Conservation (phyloP, 1,284 basidiomycete genomes). For the Wallemia hederae region DNA sequence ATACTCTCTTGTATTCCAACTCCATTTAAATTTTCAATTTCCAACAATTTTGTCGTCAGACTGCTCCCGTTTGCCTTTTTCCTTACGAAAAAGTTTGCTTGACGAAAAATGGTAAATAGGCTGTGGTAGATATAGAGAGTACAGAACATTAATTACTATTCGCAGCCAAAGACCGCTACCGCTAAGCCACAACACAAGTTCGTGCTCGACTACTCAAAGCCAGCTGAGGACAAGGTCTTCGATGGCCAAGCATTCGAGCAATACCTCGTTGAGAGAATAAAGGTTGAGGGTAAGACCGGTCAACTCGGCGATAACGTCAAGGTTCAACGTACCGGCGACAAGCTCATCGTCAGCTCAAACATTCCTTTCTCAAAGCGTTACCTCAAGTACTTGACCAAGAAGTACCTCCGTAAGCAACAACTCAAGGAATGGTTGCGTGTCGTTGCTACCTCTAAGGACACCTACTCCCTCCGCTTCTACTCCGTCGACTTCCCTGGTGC, state of each 20-base stretch:
- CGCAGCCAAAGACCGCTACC: constrained; percentile 30
- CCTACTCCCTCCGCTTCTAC: constrained; percentile 73
- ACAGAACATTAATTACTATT: constrained; percentile 9
- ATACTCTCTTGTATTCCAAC: not conserved
- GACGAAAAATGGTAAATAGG: not conserved
- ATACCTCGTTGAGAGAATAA: constrained; percentile 78
- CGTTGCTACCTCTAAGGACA: constrained; percentile 62
- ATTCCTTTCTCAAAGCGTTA: constrained; percentile 76
- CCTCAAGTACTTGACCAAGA: constrained; percentile 80
- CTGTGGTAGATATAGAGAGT: too few relatives aligned
- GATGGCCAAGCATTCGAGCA: constrained; percentile 74
- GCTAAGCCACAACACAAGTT: constrained; percentile 59
- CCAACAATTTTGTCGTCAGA: too few relatives aligned
- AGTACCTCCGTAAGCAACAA: constrained; percentile 73
- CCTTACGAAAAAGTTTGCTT: not conserved
- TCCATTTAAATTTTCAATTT: not conserved
- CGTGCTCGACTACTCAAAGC: constrained; percentile 77
- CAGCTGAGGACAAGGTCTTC: constrained; percentile 65
- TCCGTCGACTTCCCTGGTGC: constrained; percentile 38
- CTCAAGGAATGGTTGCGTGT: constrained; percentile 68
- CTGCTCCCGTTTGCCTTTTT: not conserved
- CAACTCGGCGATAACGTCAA: constrained; percentile 63
- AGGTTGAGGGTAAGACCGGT: constrained; percentile 36
- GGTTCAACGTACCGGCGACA: constrained; percentile 44
- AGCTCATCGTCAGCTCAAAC: constrained; percentile 47